Conservation (phyloP, 306 rosid species). For the Oemleria cerasiformis region DNA sequence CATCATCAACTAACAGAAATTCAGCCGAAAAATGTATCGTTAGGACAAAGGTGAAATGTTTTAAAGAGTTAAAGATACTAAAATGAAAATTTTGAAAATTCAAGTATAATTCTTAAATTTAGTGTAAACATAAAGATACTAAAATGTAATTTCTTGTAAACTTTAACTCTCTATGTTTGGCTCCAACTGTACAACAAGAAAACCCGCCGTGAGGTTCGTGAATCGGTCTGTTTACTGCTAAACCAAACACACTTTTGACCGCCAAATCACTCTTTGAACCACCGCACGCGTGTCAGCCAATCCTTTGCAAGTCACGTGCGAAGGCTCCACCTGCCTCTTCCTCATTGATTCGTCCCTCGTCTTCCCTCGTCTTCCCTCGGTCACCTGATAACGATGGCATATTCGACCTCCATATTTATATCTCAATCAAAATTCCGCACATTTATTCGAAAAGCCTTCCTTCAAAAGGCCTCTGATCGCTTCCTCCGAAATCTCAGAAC, state of each 20-base stretch:
- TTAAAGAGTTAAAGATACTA: too few species aligned
- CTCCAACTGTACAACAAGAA: too few species aligned
- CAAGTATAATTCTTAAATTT: too few species aligned
- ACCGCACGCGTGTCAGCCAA: slow-evolving; percentile 36
- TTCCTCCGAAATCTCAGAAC: background rate
- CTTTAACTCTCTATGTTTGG: too few species aligned
- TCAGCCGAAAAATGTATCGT: too few species aligned
- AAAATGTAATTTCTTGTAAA: too few species aligned
- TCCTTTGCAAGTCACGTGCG: slow-evolving; percentile 15
- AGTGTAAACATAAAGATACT: too few species aligned
- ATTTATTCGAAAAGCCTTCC: background rate
- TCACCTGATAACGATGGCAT: background rate
- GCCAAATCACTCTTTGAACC: slow-evolving; percentile 4
- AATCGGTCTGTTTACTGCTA: background rate
- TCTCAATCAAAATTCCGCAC: background rate
- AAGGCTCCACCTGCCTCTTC: slow-evolving; percentile 4
- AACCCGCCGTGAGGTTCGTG: background rate
- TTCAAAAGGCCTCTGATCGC: slow-evolving; percentile 6
- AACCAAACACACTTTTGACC: background rate
- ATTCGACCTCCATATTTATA: background rate
- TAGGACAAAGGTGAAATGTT: too few species aligned
- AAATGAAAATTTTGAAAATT: too few species aligned
- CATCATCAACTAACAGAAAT: too few species aligned
- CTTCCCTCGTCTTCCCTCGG: background rate
- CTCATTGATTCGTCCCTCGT: background rate